Base-by-base conservation (phyloP, 1,284 basidiomycete species). In the Heterobasidion annosum region DNA sequence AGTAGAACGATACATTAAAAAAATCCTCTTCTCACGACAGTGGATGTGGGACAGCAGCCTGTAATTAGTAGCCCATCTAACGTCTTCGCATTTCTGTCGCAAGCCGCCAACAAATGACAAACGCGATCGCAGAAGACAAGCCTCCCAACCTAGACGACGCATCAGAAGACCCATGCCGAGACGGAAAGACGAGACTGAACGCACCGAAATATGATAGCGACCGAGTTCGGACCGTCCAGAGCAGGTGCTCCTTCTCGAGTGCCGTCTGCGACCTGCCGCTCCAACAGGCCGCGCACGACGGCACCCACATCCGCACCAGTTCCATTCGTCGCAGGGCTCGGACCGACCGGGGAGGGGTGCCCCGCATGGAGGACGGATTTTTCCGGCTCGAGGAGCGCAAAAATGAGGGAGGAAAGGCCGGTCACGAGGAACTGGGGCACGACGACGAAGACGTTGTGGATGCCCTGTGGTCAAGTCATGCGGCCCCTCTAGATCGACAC, bases 381-480 rank as follows among this genome's bases (percentile, higher is more conserved):
- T 19, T 70, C 64, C 1, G 79, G 77, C 57, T 90, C 87, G 49
- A 87, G 80, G 12, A 88, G 59, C 15, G 83, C 82, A 63, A 88
- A 88, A 42, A 88, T 72, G 49, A 88, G 67, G 8, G 85, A 78
- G 3, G 85, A 79, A 13, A 89, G 62, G 10, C 78, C 85, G 0
- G 82, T 85, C 50, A 87, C 79, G 34, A 89, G 71, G 64, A 88
- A 86, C 59, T 88, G 86, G 3, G 82, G 87, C 15, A 88, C 72
- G 53, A 96, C 93, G 59, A 96, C 76, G 66, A 90, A 94, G 53
- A 96, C 79, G 63, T 95, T 97, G 68, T 95, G 92, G 54, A 95
- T 94, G 40, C 92, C 92, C 89, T 91, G 58, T 34, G 15, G 53
- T 19, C 7, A 32, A 57, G 7, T 33, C 18, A 58, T 44, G 54